Conservation (phyloP, 495 filamentous ascomycete species). For the Hypoxylon lenormandii region DNA sequence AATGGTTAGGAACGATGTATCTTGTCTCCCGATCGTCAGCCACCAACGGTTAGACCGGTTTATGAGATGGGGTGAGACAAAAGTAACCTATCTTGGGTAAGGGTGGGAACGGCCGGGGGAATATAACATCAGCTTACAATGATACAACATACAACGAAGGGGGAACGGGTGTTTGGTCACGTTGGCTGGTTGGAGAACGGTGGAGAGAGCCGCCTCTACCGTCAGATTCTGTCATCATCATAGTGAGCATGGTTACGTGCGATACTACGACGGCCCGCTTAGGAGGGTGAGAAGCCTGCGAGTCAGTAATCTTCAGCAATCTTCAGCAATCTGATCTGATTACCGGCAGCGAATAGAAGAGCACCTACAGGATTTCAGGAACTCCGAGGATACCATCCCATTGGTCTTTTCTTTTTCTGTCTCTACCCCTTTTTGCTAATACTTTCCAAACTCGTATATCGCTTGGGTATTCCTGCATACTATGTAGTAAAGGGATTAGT, state of each 20-base stretch:
- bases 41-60: slow-evolving; percentile 9
- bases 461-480: slow-evolving; percentile 36
- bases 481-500: neutral
- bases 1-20: slow-evolving; percentile 15
- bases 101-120: slow-evolving; percentile 36
- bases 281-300: slow-evolving; percentile 41
- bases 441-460: slow-evolving; percentile 34
- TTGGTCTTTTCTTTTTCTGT: slow-evolving; percentile 20
- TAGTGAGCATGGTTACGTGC: slow-evolving; percentile 7
- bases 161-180: slow-evolving; percentile 21
- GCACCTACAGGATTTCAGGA: neutral
- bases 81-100: neutral
- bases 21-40: slow-evolving; percentile 20
- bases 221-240: slow-evolving; percentile 38
- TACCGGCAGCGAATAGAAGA: slow-evolving; percentile 18
- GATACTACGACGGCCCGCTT: slow-evolving; percentile 39
- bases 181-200: slow-evolving; percentile 19
- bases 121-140: slow-evolving; percentile 49
- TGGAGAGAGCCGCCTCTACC: slow-evolving; percentile 33
- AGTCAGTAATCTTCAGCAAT: slow-evolving; percentile 32
- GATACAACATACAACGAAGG: too few relatives aligned
- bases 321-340: slow-evolving; percentile 18
- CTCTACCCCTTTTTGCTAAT: neutral
- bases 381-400: slow-evolving; percentile 17
- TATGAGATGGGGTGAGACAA: neutral